Evolutionary conservation across 1,139 yeast genomes (phyloP).

Genomic region (Blastobotrys illinoisensis): DNA sequence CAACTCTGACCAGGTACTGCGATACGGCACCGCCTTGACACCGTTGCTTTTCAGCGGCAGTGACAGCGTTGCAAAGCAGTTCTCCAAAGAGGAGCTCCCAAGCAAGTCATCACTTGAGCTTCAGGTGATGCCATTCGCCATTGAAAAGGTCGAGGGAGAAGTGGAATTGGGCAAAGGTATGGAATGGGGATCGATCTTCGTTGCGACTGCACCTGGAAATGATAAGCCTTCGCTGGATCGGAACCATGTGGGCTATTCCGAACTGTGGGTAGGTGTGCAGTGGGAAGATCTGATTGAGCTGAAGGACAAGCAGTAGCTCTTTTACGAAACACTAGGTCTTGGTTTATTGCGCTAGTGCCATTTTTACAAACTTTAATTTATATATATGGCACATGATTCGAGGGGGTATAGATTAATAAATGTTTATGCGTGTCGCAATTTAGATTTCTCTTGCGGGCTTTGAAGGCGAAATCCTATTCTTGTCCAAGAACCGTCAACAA

Average conservation of each 20-base stretch:
- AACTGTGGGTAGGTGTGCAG: conserved; percentile 92
- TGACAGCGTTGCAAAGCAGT: conserved; percentile 46
- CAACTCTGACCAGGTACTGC: conserved; percentile 79
- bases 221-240: conserved; percentile 50
- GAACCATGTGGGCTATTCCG: conserved; percentile 69
- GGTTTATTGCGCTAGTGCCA: background rate
- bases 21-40: conserved; percentile 60
- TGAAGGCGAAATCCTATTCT: background rate
- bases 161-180: conserved; percentile 62
- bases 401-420: background rate
- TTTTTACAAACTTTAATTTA: background rate
- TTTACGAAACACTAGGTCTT: too few relatives aligned
- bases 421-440: background rate
- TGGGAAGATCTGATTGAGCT: conserved; percentile 53
- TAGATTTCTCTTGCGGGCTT: background rate
- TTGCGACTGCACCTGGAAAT: conserved; percentile 77
- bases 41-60: conserved; percentile 70
- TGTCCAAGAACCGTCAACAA: background rate
- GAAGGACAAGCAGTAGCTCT: background rate
- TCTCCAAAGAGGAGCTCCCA: conserved; percentile 47
- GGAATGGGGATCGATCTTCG: conserved; percentile 96
- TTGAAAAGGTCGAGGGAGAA: conserved; percentile 66
- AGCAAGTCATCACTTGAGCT: conserved; percentile 58
- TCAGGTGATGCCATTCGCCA: conserved; percentile 92
- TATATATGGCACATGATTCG: background rate